Evolutionary conservation across 177 flowering plant genomes (phyloP), one percentile per base, ranked within the genome.

Genomic region (Viscum album): DNA sequence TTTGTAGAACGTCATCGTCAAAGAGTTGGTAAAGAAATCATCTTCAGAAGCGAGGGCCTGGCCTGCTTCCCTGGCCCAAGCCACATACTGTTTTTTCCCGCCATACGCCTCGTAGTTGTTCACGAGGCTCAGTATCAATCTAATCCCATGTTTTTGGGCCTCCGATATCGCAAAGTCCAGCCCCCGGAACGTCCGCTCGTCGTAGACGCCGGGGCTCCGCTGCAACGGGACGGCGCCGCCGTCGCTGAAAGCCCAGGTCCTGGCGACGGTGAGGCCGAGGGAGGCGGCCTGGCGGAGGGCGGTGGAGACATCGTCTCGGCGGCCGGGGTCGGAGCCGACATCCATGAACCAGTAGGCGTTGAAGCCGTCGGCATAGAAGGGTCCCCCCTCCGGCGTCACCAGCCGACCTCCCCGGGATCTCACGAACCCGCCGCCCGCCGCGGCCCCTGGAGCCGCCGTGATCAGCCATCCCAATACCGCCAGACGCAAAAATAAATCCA

Each of bases 281-380:
- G 58, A 67, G 3, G 76, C 56, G 66, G 90, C 89, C 70, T 86
- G 71, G 66, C 80, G 78, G 71, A 89, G 85, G 2, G 80, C 87
- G 68, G 83, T 41, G 0, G 88, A 65, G 28, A 85, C 81, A 69
- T 81, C 83, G 72, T 39, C 24, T 69, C 83, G 79, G 69, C 74
- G 80, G 35, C 88, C 80, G 30, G 89, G 83, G 64, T 85, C 82
- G 21, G 89, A 76, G 19, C 82, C 95, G 28, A 79, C 26, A 54
- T 66, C 75, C 91, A 87, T 89, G 52, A 89, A 71, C 95, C 95
- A 89, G 66, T 89, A 89, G 15, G 95, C 89, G 74, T 89, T 89
- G 81, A 89, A 89, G 67, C 95, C 95, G 75, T 89, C 83, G 32
- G 82, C 84, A 70, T 82, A 85, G 68, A 74, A 89, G 13, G 89